These are phyloP conservation scores for Kwoniella sp. DNA, from an alignment of 768 basidiomycete species.

Conservation along the genomic window DNA sequence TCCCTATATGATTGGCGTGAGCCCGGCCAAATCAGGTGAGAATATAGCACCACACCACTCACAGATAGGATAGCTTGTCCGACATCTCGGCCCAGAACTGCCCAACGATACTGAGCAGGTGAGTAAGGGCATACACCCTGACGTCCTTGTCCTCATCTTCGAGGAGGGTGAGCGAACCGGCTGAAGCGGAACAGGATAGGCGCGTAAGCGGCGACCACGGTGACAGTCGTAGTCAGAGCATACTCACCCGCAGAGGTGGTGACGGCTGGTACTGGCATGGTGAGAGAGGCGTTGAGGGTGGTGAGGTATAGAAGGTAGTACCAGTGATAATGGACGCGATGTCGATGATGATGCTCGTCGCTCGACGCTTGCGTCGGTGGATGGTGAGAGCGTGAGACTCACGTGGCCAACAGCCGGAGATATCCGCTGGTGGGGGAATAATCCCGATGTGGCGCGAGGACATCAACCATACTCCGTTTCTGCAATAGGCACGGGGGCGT, in stretches of 20 bases:
- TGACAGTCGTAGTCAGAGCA: not conserved
- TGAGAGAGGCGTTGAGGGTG: too few species aligned
- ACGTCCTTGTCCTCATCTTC: conserved; percentile 75
- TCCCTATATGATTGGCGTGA: conserved; percentile 60
- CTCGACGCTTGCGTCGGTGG: conserved; percentile 5
- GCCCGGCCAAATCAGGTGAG: conserved; percentile 9
- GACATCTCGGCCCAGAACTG: conserved; percentile 99
- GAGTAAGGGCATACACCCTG: conserved; percentile 83
- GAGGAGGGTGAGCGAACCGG: conserved; percentile 85
- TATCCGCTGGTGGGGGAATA: too few species aligned
- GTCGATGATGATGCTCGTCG: too few species aligned
- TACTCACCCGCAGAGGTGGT: conserved; percentile 44
- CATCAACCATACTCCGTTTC: too few species aligned
- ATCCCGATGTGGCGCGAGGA: too few species aligned
- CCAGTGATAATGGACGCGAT: too few species aligned
- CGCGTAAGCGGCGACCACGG: not conserved
- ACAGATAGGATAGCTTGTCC: conserved; percentile 87
- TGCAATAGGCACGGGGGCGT: too few species aligned
- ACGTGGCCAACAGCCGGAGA: not conserved
- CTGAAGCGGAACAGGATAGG: conserved; percentile 54
- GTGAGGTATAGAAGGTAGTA: too few species aligned
- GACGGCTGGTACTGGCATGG: conserved; percentile 32
- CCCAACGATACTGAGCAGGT: conserved; percentile 75
- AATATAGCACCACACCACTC: conserved; percentile 50
- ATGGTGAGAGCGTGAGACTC: not conserved